phyloP scores from a whole-genome alignment of 306 rosid genomes.

The Gillenia trifoliata region DNA sequence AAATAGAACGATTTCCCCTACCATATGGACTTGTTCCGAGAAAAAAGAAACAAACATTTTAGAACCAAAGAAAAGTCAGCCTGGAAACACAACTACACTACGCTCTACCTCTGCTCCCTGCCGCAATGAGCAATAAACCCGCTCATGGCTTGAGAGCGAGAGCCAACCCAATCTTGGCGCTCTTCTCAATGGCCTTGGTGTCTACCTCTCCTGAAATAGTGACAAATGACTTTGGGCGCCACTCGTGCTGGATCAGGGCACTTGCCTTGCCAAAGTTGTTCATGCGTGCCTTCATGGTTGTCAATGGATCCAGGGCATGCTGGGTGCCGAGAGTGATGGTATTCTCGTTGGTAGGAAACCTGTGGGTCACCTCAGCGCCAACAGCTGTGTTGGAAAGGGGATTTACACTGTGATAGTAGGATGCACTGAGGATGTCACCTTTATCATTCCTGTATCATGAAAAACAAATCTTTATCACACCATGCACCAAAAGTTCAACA shows the following conservation, averaged over 20 bases:
- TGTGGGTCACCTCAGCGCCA: constrained; percentile 76
- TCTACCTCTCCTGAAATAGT: constrained; percentile 93
- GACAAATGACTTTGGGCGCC: constrained; percentile 88
- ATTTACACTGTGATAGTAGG: constrained; percentile 69
- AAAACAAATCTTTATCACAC: constrained; percentile 8
- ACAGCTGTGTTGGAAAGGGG: constrained; percentile 63
- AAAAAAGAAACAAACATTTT: neutral
- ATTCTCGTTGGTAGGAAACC: constrained; percentile 63
- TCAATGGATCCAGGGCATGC: constrained; percentile 73
- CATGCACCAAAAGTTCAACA: neutral
- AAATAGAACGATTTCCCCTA: neutral
- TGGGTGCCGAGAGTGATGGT: constrained; percentile 73
- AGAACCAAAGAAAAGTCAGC: constrained; percentile 20
- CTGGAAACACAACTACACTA: constrained; percentile 27
- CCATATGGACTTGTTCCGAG: constrained; percentile 9
- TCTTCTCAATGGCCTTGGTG: constrained; percentile 80
- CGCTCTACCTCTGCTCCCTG: constrained; percentile 35
- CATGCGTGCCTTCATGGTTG: constrained; percentile 61
- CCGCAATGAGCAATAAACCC: constrained; percentile 14
- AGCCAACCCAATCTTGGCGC: constrained; percentile 77
- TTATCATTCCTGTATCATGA: constrained; percentile 64
- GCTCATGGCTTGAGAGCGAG: constrained; percentile 81
- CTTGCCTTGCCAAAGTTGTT: constrained; percentile 69
- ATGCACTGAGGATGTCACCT: constrained; percentile 65
- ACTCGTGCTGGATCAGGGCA: constrained; percentile 89